Base-by-base conservation (phyloP, 495 filamentous ascomycete genomes). In the Hypoxylon rickii region DNA sequence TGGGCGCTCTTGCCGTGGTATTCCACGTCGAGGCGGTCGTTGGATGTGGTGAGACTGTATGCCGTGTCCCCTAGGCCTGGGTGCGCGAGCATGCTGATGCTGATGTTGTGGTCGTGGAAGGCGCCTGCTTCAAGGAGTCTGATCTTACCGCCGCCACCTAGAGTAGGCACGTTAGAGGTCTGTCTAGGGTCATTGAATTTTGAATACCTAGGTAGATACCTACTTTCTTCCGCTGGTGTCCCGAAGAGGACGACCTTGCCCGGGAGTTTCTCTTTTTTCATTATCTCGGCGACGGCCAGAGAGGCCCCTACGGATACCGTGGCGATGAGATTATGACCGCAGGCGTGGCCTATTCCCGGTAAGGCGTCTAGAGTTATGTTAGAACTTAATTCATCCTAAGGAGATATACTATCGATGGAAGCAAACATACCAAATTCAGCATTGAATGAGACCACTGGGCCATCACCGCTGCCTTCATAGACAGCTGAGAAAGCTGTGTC, bases 161-260 rank as follows among this genome's bases (percentile, higher is more conserved):
- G n/a, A n/a, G n/a, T n/a, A n/a, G n/a, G n/a, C n/a, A n/a, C n/a
- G n/a, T n/a, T n/a, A n/a, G n/a, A n/a, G n/a, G n/a, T n/a, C n/a
- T n/a, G n/a, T n/a, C n/a, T n/a, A n/a, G n/a, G n/a, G n/a, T n/a
- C n/a, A n/a, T n/a, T n/a, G n/a, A n/a, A n/a, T n/a, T n/a, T n/a
- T n/a, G n/a, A n/a, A n/a, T n/a, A n/a, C n/a, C n/a, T n/a, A n/a
- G n/a, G n/a, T n/a, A n/a, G n/a, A n/a, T n/a, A n/a, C n/a, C n/a
- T n/a, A n/a, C n/a, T n/a, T n/a, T 90, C 86, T 64, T 90, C 87
- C 0, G 85, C 87, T 1, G 87, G 87, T 0, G 86, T 89, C 1
- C 87, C 87, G 7, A 89, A 73, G 2, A 90, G 67, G 5, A 83
- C 73, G 0, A 86, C 70, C 16, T 80, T 79, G 3, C 87, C 0